These are phyloP conservation scores for Candida easanensis DNA, from an alignment of 805 yeast genomes.

Conservation along the genomic window DNA sequence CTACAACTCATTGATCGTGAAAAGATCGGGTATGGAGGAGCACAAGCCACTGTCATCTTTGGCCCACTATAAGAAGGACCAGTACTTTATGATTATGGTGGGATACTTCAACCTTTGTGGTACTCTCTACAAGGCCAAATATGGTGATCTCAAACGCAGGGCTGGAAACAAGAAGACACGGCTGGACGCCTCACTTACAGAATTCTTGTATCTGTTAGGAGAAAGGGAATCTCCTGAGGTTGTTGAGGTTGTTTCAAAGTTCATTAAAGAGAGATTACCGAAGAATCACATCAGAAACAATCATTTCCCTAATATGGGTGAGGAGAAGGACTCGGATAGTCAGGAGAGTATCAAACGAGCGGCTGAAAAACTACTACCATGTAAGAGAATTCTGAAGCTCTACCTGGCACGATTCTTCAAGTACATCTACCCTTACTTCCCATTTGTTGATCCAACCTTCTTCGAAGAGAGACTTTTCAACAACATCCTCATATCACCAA, in stretches of 20 bases:
- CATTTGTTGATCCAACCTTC: slow-evolving; percentile 39
- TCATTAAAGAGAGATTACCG: slow-evolving; percentile 20
- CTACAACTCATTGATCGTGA: slow-evolving; percentile 20
- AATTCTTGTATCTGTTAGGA: slow-evolving; percentile 20
- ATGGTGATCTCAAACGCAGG: slow-evolving; percentile 11
- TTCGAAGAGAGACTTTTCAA: slow-evolving; percentile 31
- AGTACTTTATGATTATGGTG: slow-evolving; percentile 19
- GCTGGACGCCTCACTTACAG: slow-evolving; percentile 24
- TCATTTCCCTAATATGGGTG: slow-evolving; percentile 17
- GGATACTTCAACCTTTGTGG: slow-evolving; percentile 24
- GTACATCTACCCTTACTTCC: slow-evolving; percentile 45
- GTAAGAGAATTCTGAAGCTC: slow-evolving; percentile 36
- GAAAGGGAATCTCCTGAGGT: slow-evolving; percentile 23
- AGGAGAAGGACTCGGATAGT: slow-evolving; percentile 7
- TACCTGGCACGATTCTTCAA: slow-evolving; percentile 41
- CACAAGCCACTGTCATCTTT: slow-evolving; percentile 23
- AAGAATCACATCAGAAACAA: slow-evolving; percentile 10
- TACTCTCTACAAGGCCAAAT: slow-evolving; percentile 14
- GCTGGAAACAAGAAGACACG: slow-evolving; percentile 18
- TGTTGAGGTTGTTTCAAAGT: slow-evolving; percentile 16
- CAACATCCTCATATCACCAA: slow-evolving; percentile 34
- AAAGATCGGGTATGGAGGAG: slow-evolving; percentile 28
- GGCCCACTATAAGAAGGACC: slow-evolving; percentile 23
- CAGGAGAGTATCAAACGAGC: slow-evolving; percentile 32
- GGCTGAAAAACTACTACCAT: slow-evolving; percentile 37